Evolutionary conservation across 192 early-diverging fungal species (phyloP).

Genomic region (Funneliformis geosporum): DNA sequence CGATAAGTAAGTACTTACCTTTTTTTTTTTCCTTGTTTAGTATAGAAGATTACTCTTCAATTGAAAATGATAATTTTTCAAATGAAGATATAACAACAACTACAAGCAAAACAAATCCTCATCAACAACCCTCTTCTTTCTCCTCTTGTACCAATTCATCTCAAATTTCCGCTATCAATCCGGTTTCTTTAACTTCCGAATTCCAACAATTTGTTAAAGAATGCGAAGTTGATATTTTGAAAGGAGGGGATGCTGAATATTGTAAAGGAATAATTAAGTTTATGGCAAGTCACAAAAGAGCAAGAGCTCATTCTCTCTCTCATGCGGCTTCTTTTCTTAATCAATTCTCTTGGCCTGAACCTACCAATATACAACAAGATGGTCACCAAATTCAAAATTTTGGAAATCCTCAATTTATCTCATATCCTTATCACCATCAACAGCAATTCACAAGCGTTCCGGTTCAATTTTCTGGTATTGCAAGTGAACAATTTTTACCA

Average conservation of each 20-base stretch:
- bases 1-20: neutral
- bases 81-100: constrained; percentile 10
- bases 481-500: constrained; percentile 6
- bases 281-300: neutral
- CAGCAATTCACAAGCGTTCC: neutral
- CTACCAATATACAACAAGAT: neutral
- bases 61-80: neutral
- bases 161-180: neutral
- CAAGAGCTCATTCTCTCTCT: neutral
- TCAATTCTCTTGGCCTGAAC: constrained; percentile 17
- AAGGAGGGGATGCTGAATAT: constrained; percentile 9
- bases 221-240: neutral
- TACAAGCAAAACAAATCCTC: neutral
- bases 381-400: neutral
- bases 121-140: neutral
- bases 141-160: neutral
- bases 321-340: constrained; percentile 9
- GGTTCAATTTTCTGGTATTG: neutral
- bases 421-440: neutral
- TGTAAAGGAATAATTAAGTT: constrained; percentile 20
- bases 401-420: neutral
- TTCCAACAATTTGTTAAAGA: constrained; percentile 10
- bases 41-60: neutral
- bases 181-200: neutral
- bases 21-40: neutral